Conservation (phyloP, 257 asterid species). For the Voacanga thouarsii region DNA sequence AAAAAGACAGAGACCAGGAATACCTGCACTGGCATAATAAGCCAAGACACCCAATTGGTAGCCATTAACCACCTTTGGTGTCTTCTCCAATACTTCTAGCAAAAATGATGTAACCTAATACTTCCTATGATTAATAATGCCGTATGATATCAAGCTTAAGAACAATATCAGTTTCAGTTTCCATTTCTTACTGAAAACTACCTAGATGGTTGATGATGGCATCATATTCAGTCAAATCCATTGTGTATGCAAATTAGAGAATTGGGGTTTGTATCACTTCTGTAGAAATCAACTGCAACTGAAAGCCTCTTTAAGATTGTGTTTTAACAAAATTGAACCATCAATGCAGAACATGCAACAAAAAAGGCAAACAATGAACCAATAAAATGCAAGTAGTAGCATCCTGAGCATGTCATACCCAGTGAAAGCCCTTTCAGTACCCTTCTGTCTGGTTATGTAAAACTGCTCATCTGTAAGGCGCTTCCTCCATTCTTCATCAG, state of each 20-base stretch:
- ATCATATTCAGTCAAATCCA: neutral
- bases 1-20: neutral
- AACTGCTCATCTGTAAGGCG: slow-evolving; percentile 59
- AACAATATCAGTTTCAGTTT: neutral
- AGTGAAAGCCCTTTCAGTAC: slow-evolving; percentile 95
- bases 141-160: too few species aligned
- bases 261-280: neutral
- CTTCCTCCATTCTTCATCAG: slow-evolving; percentile 77
- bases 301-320: neutral
- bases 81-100: neutral
- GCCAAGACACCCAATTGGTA: neutral
- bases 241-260: neutral
- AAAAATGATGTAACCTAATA: too few species aligned
- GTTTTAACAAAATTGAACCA: too few species aligned
- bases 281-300: neutral
- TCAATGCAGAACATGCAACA: neutral
- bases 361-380: neutral
- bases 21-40: neutral
- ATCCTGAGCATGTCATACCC: slow-evolving; percentile 47
- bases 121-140: too few species aligned
- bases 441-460: slow-evolving; percentile 76
- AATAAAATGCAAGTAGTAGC: neutral
- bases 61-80: neutral
- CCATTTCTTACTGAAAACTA: neutral
- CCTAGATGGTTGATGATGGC: too few species aligned